Evolutionary conservation across 2,329 filamentous ascomycete species (phyloP).

Genomic region (Botrytis deweyae): DNA sequence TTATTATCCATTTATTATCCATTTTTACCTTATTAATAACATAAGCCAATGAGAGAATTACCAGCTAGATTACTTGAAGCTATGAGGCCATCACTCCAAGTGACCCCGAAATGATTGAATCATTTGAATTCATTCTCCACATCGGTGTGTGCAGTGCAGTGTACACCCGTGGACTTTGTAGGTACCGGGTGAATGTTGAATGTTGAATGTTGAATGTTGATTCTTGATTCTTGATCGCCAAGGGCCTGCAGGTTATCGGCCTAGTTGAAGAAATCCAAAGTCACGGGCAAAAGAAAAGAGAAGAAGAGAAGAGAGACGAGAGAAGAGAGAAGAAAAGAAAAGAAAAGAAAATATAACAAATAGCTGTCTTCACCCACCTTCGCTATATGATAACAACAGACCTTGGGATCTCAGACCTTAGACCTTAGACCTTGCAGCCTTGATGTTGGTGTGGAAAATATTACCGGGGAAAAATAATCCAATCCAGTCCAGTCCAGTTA

Average conservation of each 20-base stretch:
- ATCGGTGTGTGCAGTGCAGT: not conserved
- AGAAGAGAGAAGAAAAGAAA: too few species aligned
- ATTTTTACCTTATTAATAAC: not conserved
- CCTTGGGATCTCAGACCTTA: not conserved
- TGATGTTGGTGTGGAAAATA: not conserved
- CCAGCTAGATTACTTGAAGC: not conserved
- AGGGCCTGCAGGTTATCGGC: too few species aligned
- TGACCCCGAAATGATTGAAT: not conserved
- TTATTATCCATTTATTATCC: too few species aligned
- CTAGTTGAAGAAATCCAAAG: not conserved
- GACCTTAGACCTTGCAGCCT: not conserved
- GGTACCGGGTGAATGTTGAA: too few species aligned
- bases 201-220: too few species aligned
- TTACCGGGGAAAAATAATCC: not conserved
- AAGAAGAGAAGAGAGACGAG: too few species aligned
- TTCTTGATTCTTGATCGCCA: too few species aligned
- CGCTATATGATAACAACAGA: not conserved
- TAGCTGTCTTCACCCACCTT: not conserved
- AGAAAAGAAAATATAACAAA: not conserved
- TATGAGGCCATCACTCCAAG: not conserved
- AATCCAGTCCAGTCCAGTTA: not conserved
- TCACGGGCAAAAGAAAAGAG: not conserved
- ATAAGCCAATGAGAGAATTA: not conserved
- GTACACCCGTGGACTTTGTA: not conserved
- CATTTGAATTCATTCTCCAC: not conserved